Conservation (phyloP, 2,329 filamentous ascomycete species). For the Bipolaris bicolor region DNA sequence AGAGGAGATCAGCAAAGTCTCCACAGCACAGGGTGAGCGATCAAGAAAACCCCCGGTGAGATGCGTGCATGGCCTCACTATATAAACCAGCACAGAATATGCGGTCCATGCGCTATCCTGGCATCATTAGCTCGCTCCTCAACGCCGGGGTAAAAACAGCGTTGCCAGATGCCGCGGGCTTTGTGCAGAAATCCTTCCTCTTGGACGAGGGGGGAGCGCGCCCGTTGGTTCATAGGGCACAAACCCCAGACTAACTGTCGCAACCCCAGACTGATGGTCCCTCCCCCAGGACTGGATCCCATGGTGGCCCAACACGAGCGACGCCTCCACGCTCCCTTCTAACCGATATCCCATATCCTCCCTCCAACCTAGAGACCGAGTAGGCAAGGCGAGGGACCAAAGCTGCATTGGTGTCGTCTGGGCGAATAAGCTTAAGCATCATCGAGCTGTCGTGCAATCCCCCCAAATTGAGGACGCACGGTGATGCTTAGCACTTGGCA, state of each 20-base stretch:
- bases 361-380: conserved; percentile 4
- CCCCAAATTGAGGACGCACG: conserved; percentile 8
- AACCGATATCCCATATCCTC: conserved; percentile 12
- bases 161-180: conserved; percentile 22
- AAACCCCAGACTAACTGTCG: conserved; percentile 7
- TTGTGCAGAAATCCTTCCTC: conserved; percentile 9
- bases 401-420: conserved; percentile 5
- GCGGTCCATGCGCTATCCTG: conserved; percentile 28
- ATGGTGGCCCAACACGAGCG: background rate
- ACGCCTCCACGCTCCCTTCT: conserved; percentile 6
- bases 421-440: conserved; percentile 16
- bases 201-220: too few species aligned
- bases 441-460: background rate
- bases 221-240: background rate
- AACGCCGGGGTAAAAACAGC: conserved; percentile 28
- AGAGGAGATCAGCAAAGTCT: conserved; percentile 17
- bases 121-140: conserved; percentile 17
- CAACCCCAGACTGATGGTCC: conserved; percentile 17
- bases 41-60: conserved; percentile 15
- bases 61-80: conserved; percentile 25
- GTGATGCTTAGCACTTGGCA: conserved; percentile 12
- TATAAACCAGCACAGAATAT: conserved; percentile 30
- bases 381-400: conserved; percentile 6
- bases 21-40: conserved; percentile 24
- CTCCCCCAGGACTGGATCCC: background rate